Base-by-base conservation (phyloP, 108 stramenopile genomes). In the Aurantiochytrium sp. region DNA sequence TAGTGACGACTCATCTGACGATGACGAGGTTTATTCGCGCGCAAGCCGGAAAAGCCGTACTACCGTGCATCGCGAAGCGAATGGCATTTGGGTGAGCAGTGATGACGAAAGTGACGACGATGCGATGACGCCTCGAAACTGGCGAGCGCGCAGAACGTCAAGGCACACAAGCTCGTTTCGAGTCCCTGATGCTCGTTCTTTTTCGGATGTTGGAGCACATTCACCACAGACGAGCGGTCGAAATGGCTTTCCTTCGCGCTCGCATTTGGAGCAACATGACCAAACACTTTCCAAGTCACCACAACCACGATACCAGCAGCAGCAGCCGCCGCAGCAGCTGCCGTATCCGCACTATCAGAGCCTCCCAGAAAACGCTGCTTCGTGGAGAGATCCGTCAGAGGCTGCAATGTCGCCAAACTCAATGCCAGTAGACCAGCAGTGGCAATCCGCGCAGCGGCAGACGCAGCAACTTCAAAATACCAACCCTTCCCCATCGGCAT, bases 51-150 rank as follows among this genome's bases (percentile, higher is more conserved):
- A 47, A 83, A 83, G 49, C 51, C 76, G 76, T 12, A 23, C 0
- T 2, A 83, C 76, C 10, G 51, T 83, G 2, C 76, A 83, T 4
- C 76, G 76, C 49, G 76, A 83, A 35, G 51, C 49, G 49, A 83
- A 83, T 35, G 76, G 76, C 49, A 83, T 83, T 0, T 83, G 76
- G 76, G 76, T 83, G 14, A 83, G 76, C 51, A 83, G 76, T 45
- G 76, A 83, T 45, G 76, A 83, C 45, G 76, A 83, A 23, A 53
- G 51, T 23, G 76, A 83, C 28, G 76, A 69, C 18, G 8, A 69
- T 6, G 64, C 25, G 25, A 10, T 18, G 12, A 69, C 25, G 8
- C 42, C 64, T 8, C 64, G 25, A 42, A 28, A 18, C 10, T 69
- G 64, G 64, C 64, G 64, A 18, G 6, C 35, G 12, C 64, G 64